Conservation (phyloP, 2,329 filamentous ascomycete species). For the Fusarium setosum region DNA sequence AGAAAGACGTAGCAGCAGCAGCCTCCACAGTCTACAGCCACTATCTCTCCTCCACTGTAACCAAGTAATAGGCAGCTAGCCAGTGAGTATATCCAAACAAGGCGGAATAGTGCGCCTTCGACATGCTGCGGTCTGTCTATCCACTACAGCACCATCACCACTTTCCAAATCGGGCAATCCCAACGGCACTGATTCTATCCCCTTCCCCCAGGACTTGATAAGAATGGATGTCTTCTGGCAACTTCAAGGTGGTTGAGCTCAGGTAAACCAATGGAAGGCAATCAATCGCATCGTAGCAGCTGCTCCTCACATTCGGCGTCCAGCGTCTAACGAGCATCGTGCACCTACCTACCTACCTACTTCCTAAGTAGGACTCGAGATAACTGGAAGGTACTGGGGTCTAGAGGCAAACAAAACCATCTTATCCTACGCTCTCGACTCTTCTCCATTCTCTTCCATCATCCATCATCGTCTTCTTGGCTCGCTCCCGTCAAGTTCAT, state of each 20-base stretch:
- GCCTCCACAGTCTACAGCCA: too few relatives aligned
- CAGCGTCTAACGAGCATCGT: neutral
- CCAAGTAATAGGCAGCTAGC: too few relatives aligned
- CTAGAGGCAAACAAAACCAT: constrained; percentile 9
- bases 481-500: neutral
- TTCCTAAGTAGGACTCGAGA: constrained; percentile 4
- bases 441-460: constrained; percentile 11
- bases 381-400: constrained; percentile 5
- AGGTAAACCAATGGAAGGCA: neutral
- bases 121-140: too few relatives aligned
- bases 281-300: neutral
- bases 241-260: neutral
- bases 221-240: neutral
- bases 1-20: too few relatives aligned
- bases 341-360: neutral
- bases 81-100: too few relatives aligned
- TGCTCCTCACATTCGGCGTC: neutral
- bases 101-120: too few relatives aligned
- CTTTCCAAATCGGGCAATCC: neutral
- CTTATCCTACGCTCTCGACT: neutral
- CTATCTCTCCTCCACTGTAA: too few relatives aligned
- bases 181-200: neutral
- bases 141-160: neutral
- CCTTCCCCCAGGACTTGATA: neutral
- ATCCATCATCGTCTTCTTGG: constrained; percentile 19